Evolutionary conservation across 441 rosid species (phyloP).

Genomic region (Viola pubescens): DNA sequence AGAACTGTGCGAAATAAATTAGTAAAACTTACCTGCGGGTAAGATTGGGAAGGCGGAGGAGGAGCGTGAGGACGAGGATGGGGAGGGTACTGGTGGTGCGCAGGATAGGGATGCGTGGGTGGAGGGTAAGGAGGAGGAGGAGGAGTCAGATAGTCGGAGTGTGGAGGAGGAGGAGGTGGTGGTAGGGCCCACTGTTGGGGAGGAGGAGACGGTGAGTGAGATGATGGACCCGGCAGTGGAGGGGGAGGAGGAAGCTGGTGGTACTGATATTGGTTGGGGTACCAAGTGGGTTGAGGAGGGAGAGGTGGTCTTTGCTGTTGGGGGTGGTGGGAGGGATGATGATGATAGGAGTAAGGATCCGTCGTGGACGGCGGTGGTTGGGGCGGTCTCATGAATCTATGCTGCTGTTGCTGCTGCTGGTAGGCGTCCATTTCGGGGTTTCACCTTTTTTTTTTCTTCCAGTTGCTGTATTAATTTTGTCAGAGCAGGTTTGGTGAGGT

Average conservation of each 20-base stretch:
- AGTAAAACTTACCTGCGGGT: constrained; percentile 48
- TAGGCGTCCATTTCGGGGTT: constrained; percentile 54
- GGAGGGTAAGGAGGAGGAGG: constrained; percentile 24
- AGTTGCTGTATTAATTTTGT: not conserved
- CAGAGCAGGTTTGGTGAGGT: not conserved
- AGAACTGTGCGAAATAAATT: not conserved
- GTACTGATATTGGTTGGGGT: constrained; percentile 60
- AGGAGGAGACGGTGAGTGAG: constrained; percentile 49
- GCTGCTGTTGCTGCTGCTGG: constrained; percentile 52
- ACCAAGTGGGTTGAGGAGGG: constrained; percentile 53
- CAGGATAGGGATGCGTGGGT: constrained; percentile 28
- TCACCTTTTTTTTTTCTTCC: not conserved
- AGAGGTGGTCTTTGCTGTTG: constrained; percentile 33
- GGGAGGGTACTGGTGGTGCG: constrained; percentile 28
- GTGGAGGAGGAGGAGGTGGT: constrained; percentile 22
- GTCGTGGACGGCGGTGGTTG: constrained; percentile 33
- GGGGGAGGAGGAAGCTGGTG: constrained; percentile 21
- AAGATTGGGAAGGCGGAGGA: constrained; percentile 33
- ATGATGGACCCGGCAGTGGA: constrained; percentile 20
- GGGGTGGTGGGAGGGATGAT: constrained; percentile 35
- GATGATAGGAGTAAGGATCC: constrained; percentile 56
- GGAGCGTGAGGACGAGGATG: constrained; percentile 36
- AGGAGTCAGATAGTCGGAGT: constrained; percentile 43
- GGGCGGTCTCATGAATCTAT: constrained; percentile 55
- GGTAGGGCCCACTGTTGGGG: constrained; percentile 48